These are phyloP conservation scores for Trypanosoma conorhini DNA, from an alignment of 208 protist genomes.

Conservation along the genomic window DNA sequence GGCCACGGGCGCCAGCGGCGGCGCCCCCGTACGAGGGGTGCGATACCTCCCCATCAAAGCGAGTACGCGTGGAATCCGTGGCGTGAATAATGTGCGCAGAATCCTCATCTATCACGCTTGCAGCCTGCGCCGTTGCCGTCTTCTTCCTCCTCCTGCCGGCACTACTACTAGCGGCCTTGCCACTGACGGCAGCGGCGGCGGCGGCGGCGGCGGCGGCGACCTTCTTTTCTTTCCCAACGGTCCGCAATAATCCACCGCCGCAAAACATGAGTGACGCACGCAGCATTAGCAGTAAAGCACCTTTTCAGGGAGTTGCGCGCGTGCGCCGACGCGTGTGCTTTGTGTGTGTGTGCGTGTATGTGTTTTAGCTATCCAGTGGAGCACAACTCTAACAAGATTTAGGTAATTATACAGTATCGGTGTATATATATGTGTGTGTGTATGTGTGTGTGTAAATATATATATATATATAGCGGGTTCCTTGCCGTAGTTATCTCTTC, in stretches of 20 bases:
- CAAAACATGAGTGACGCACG: conserved; percentile 9
- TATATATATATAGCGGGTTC: conserved; percentile 1
- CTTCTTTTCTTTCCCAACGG: neutral
- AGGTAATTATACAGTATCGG: no score
- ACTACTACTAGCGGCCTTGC: neutral
- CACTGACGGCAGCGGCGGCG: neutral
- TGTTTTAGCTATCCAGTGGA: neutral
- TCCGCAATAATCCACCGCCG: conserved; percentile 16
- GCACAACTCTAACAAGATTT: no score
- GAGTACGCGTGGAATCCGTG: neutral
- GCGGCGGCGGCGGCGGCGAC: neutral
- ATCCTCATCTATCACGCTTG: neutral
- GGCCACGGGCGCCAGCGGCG: neutral
- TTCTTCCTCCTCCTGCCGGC: neutral
- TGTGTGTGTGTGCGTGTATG: neutral
- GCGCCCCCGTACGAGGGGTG: no score
- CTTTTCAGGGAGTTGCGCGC: neutral
- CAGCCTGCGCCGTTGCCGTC: neutral
- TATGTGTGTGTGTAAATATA: neutral
- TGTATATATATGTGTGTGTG: neutral
- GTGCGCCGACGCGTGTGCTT: neutral
- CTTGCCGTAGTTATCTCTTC: neutral
- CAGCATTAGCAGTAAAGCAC: conserved; percentile 7
- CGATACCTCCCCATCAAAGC: neutral
- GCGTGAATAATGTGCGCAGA: neutral